Percentiles rank a stretch among this genome's conserved stretches.
phyloP scores from a whole-genome alignment of 371 early-diverging fungal species.

The Basidiobolus heterosporus region DNA sequence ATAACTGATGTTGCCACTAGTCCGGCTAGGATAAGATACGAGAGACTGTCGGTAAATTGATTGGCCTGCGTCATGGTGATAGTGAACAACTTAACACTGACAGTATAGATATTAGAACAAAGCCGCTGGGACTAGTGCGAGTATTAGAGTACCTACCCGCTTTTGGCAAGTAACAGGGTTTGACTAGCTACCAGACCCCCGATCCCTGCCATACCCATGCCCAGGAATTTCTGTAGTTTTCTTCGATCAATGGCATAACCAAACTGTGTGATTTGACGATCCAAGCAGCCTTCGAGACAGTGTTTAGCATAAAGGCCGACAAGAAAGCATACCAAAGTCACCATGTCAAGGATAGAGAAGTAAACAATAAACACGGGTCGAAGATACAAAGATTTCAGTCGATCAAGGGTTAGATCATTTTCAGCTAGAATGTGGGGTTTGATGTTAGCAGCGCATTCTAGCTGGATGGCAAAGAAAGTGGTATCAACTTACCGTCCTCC shows the following conservation, averaged over 20 bases:
- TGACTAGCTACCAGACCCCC: constrained; percentile 47
- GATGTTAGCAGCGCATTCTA: no score
- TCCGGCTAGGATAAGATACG: no score
- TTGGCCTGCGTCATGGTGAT: no score
- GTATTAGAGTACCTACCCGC: constrained; percentile 9
- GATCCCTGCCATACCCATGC: constrained; percentile 38
- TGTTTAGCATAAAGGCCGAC: constrained; percentile 3
- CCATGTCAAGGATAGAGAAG: constrained; percentile 37
- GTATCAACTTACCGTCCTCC: no score
- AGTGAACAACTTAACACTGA: constrained; percentile 4
- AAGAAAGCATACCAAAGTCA: constrained; percentile 29
- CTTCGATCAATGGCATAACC: no score
- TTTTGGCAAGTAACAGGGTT: constrained; percentile 43
- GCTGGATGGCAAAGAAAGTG: no score
- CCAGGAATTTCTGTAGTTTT: constrained; percentile 28
- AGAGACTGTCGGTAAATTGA: no score
- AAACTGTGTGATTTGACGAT: no score
- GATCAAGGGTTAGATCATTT: constrained; percentile 32
- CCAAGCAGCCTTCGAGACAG: no score
- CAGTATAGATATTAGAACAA: no score
- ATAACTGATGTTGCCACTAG: no score
- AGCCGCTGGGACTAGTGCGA: no score
- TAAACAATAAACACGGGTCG: constrained; percentile 41
- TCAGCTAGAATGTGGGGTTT: constrained; percentile 3
- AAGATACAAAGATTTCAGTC: constrained; percentile 32